Conservation (phyloP, 176 grass and related monocot species). For the Musa troglodytarum region DNA sequence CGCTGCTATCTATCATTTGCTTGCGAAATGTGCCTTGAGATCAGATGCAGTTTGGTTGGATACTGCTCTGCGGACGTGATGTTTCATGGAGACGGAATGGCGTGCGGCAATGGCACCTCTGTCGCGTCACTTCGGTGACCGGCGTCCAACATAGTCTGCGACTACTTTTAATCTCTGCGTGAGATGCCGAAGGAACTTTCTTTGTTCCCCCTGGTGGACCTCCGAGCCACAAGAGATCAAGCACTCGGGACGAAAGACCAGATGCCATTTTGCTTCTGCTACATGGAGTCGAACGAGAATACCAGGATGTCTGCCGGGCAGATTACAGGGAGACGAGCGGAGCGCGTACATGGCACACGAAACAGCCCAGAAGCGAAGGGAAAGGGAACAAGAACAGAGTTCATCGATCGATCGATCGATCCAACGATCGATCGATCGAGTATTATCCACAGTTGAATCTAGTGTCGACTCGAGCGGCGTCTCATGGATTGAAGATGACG, state of each 20-base stretch:
- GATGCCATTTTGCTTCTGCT: too few species aligned
- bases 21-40: background rate
- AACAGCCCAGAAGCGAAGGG: background rate
- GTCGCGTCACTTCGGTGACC: background rate
- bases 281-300: too few species aligned
- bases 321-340: too few species aligned
- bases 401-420: background rate
- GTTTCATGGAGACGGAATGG: background rate
- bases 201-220: too few species aligned
- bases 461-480: background rate
- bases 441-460: background rate
- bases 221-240: too few species aligned
- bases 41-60: too few species aligned
- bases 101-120: background rate
- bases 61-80: background rate
- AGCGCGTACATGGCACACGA: background rate
- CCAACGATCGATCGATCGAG: background rate
- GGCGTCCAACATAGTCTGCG: background rate
- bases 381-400: background rate
- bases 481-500: conserved; percentile 59
- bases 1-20: background rate
- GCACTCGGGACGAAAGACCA: too few species aligned
- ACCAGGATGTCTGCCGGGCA: too few species aligned
- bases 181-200: too few species aligned
- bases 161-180: too few species aligned